Evolutionary conservation across 2,329 filamentous ascomycete genomes (phyloP), one percentile per base, ranked within the genome.

Genomic region (Pseudocercospora eumusae): DNA sequence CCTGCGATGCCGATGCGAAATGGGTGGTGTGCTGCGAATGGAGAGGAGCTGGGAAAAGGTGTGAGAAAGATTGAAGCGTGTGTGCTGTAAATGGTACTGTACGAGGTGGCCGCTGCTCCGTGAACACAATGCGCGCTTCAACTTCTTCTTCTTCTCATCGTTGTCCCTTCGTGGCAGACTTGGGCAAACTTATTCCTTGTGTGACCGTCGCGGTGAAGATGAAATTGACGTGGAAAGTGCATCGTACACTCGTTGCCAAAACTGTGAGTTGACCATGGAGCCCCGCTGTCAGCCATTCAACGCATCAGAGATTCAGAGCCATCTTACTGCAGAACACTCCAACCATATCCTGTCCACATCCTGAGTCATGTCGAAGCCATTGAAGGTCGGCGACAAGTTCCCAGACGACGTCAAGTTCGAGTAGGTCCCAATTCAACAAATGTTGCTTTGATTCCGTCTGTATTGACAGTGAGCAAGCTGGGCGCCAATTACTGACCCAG

Each of bases 351-450:
- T n/a, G n/a, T n/a, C n/a, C n/a, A n/a, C n/a, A n/a, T n/a, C n/a
- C n/a, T n/a, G n/a, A n/a, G n/a, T n/a, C n/a, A n/a, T 52, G 47
- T 52, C 47, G 11, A 52, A 52, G 25, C 84, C 84, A 77, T 84
- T 95, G 78, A 88, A 93, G 77, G 84, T 84, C 75, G 93, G 93
- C 75, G 91, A 96, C 77, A 81, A 82, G 76, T 93, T 98, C 84
- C 93, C 93, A 70, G 81, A 87, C 70, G 89, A 84, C 71, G 88
- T 96, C 65, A 82, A 83, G 77, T 97, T 97, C 83, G 82, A 83
- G 86, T 88, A 79, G 4, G 59, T 31, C 4, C 6, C 56, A 47
- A 23, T 33, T n/a, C n/a, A n/a, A n/a, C 40, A 15, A 44, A 42
- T 13, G 54, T n/a, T 18, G 1, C 11, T 72, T 84, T 79, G 44